Percentiles rank a stretch among this genome's conserved stretches.
Conservation (phyloP, 139 green algal species). For the Medakamo hakoo region DNA sequence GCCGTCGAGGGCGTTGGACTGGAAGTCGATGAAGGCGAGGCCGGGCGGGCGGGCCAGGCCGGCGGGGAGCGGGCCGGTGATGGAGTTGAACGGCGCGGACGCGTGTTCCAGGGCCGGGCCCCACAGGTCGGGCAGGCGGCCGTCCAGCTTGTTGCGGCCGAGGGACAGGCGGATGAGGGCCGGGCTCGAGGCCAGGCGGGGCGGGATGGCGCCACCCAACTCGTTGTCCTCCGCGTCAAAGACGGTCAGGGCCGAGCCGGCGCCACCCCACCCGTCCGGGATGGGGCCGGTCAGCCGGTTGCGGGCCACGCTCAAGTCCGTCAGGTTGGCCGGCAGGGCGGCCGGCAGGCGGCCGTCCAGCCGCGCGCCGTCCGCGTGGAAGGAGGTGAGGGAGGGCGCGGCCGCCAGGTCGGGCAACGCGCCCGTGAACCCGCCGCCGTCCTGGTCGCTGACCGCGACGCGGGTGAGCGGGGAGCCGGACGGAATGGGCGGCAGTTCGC, state of each 20-base stretch:
- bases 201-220: neutral
- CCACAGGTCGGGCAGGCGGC: neutral
- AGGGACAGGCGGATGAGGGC: neutral
- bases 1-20: slow-evolving; percentile 2
- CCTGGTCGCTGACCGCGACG: neutral
- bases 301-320: neutral
- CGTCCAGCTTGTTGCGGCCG: neutral
- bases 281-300: slow-evolving; percentile 1
- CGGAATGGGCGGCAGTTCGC: neutral
- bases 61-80: slow-evolving; percentile 5
- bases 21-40: slow-evolving; percentile 5
- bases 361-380: neutral
- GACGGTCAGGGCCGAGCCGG: neutral
- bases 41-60: neutral
- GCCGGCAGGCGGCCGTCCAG: neutral
- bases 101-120: neutral
- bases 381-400: neutral
- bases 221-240: neutral
- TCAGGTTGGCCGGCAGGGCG: neutral
- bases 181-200: neutral
- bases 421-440: neutral
- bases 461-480: neutral
- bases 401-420: neutral
- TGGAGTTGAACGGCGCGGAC: neutral
- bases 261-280: neutral